phyloP scores from a whole-genome alignment of 2,329 filamentous ascomycete genomes.

The Aschersonia sp. region DNA sequence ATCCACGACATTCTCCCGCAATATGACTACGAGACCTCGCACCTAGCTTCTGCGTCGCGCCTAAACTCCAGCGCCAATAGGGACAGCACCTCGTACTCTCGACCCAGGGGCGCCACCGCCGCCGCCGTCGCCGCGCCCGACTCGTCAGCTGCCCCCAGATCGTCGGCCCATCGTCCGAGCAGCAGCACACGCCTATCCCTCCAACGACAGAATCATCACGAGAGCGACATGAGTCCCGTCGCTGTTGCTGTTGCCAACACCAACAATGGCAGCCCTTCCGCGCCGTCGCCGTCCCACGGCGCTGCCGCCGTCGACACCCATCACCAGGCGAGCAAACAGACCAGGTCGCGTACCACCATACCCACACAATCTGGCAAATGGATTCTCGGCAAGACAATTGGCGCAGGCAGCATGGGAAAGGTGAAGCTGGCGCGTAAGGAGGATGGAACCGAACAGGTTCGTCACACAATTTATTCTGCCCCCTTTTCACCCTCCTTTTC shows the following conservation, averaged over 20 bases:
- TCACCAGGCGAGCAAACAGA: constrained; percentile 25
- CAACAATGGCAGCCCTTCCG: constrained; percentile 36
- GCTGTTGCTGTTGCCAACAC: constrained; percentile 22
- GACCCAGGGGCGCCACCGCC: constrained; percentile 33
- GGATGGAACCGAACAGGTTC: constrained; percentile 80
- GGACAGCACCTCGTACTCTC: constrained; percentile 27
- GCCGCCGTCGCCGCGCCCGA: constrained; percentile 26
- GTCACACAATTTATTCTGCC: constrained; percentile 10
- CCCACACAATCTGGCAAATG: constrained; percentile 83
- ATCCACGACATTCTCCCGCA: constrained; percentile 33
- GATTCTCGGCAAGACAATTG: constrained; percentile 92
- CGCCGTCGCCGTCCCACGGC: constrained; percentile 30
- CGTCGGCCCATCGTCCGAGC: constrained; percentile 29
- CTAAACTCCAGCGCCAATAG: constrained; percentile 50
- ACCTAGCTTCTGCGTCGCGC: constrained; percentile 41
- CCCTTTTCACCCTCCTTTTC: background rate
- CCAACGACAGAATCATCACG: constrained; percentile 17
- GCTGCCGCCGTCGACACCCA: constrained; percentile 24
- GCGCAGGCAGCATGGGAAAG: constrained; percentile 96
- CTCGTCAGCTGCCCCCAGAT: constrained; percentile 10
- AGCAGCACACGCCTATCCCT: constrained; percentile 32
- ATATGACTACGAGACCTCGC: constrained; percentile 60
- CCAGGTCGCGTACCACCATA: constrained; percentile 63
- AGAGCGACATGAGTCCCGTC: constrained; percentile 32
- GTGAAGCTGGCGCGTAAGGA: constrained; percentile 89